Base-by-base conservation (phyloP, 208 protist genomes). In the Leishmania gerbilli region DNA sequence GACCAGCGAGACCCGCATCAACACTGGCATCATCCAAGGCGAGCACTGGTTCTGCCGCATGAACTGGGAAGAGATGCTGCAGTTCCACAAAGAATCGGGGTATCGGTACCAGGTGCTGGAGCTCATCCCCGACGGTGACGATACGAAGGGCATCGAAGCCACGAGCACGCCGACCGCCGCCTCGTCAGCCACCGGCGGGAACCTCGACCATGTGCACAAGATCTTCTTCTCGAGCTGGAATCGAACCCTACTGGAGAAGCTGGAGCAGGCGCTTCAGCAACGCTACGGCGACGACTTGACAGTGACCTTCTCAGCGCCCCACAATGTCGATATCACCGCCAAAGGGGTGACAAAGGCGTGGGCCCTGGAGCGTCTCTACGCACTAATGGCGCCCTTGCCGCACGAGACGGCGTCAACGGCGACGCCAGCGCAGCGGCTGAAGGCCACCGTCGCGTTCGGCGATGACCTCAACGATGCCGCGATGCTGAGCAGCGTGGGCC, bases 391-490 rank as follows among this genome's bases (percentile, higher is more conserved):
- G 8, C 81, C 53, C 34, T 84, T 85, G 13, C 84, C 86, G 15
- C 19, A 81, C 42, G 88, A 94, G 51, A 82, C 80, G 0, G 58
- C 62, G 11, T 79, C 81, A 24, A 74, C 83, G n/a, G 71, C 24
- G 45, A 71, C 55, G 11, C n/a, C 47, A 9, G 60, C 76, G 65
- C 64, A 87, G 64, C 84, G 93, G 13, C 81, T 88, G 56, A 84
- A 83, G 68, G 68, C 82, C 27, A 81, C 92, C 9, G 86, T 94
- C 65, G 88, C 89, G 2, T 93, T 95, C 78, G 92, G 92, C 51
- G 88, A 95, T 69, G 86, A 88, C 68, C 78, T 94, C 64, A 95
- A 94, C 76, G 92, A 95, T 67, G 84, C 64, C 2, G 86, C 89
- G 21, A 95, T 95, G 92, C 80, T 95, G 51, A 71, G 40, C 5